Percentiles rank a stretch among this genome's conserved stretches.
phyloP scores from a whole-genome alignment of 2,329 filamentous ascomycete species.

The Clathrospora elynae region DNA sequence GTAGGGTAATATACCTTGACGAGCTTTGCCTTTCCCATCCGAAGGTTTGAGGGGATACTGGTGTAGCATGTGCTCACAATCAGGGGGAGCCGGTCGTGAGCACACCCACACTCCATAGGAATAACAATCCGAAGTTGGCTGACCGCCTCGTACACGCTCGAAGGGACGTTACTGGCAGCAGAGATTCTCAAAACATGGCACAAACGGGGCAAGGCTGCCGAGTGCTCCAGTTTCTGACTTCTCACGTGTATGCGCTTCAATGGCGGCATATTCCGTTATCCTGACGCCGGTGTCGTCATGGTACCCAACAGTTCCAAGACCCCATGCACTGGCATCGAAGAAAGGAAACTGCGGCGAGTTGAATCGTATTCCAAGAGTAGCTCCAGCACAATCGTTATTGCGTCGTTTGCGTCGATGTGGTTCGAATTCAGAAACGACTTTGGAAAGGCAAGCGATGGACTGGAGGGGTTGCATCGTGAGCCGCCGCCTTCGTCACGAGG shows the following conservation, averaged over 20 bases:
- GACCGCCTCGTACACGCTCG: constrained; percentile 15
- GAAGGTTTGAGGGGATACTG: too few species aligned
- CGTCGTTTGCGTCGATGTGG: constrained; percentile 11
- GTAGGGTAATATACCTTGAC: too few species aligned
- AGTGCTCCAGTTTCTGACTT: constrained; percentile 10
- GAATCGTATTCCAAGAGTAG: constrained; percentile 14
- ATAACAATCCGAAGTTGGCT: constrained; percentile 14
- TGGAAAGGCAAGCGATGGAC: too few species aligned
- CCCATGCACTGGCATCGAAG: constrained; percentile 13
- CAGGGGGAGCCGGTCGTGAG: too few species aligned
- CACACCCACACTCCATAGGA: constrained; percentile 5
- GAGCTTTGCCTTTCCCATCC: too few species aligned
- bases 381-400: constrained; percentile 20
- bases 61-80: too few species aligned
- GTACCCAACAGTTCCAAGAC: constrained; percentile 12
- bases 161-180: constrained; percentile 14
- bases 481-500: constrained; percentile 21
- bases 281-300: constrained; percentile 21
- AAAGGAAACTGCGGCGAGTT: constrained; percentile 11
- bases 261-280: constrained; percentile 15
- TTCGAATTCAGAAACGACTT: constrained; percentile 13
- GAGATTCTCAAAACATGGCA: constrained; percentile 5
- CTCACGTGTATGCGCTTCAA: constrained; percentile 5
- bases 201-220: constrained; percentile 19
- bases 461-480: constrained; percentile 20